Evolutionary conservation across 2,329 filamentous ascomycete genomes (phyloP).

Genomic region (Botrytis medusae): DNA sequence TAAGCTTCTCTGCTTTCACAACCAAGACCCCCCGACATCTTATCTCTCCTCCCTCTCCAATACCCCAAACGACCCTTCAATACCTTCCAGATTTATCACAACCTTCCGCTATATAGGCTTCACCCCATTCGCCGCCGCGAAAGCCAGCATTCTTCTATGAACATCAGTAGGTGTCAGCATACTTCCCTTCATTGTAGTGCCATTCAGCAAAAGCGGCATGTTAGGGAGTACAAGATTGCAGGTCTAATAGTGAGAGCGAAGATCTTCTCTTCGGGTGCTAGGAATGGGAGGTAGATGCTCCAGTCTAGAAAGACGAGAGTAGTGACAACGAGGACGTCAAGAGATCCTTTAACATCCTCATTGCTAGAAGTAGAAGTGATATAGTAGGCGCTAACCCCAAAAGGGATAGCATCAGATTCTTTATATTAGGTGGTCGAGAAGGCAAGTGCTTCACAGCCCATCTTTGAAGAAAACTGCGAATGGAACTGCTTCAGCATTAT

Average conservation of each 20-base stretch:
- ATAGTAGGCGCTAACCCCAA: rapidly evolving
- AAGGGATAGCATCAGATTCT: rapidly evolving
- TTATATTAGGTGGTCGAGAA: not conserved
- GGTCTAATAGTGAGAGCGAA: not conserved
- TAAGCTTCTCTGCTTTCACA: not conserved
- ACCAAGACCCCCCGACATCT: not conserved
- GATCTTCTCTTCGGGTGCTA: not conserved
- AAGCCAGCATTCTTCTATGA: not conserved
- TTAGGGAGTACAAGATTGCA: not conserved
- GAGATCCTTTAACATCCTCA: not conserved
- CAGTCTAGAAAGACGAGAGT: rapidly evolving
- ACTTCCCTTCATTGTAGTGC: not conserved
- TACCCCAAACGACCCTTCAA: rapidly evolving
- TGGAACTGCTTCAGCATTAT: no score
- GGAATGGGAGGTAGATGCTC: not conserved
- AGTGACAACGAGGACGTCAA: not conserved
- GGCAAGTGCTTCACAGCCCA: not conserved
- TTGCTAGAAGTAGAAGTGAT: rapidly evolving
- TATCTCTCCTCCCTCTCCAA: not conserved
- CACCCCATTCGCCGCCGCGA: not conserved
- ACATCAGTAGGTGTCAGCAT: not conserved
- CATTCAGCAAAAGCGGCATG: not conserved
- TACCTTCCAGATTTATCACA: rapidly evolving
- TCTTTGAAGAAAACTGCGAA: not conserved
- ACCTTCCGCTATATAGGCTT: rapidly evolving